These are phyloP conservation scores for Solanum peruvianum DNA, from an alignment of 257 asterid genomes.

Conservation along the genomic window DNA sequence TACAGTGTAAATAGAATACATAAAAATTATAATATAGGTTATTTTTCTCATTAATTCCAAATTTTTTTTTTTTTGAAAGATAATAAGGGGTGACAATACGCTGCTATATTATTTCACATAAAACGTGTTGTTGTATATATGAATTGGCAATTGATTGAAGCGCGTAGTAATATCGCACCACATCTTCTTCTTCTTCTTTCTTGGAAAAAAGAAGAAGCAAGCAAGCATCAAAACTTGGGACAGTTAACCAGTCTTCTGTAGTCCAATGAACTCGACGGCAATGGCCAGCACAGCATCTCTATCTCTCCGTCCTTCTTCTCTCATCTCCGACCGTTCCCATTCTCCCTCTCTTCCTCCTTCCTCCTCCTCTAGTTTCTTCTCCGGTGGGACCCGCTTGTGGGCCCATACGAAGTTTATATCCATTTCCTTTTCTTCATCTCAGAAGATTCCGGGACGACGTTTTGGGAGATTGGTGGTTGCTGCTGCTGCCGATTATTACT, in stretches of 20 bases:
- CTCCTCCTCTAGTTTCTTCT: slow-evolving; percentile 37
- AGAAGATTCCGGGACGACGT: slow-evolving; percentile 51
- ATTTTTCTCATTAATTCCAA: background rate
- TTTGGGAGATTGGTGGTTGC: slow-evolving; percentile 52
- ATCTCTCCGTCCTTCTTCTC: slow-evolving; percentile 12
- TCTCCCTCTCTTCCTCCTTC: slow-evolving; percentile 17
- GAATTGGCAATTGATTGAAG: background rate
- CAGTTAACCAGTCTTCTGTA: slow-evolving; percentile 2
- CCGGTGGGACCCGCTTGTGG: slow-evolving; percentile 37
- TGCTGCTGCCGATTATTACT: slow-evolving; percentile 92
- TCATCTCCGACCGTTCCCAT: background rate
- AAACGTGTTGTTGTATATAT: background rate
- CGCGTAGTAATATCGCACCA: background rate
- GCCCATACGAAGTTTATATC: slow-evolving; percentile 32
- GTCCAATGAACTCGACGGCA: slow-evolving; percentile 22
- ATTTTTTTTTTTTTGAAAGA: background rate
- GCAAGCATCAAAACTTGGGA: slow-evolving; percentile 14
- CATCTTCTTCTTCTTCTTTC: background rate
- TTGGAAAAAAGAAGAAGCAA: background rate
- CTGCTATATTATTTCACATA: background rate
- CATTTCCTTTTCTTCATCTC: slow-evolving; percentile 33
- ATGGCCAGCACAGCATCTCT: slow-evolving; percentile 35
- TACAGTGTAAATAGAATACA: background rate
- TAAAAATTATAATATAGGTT: background rate
- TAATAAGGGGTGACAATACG: background rate